Evolutionary conservation across 805 yeast genomes (phyloP), one percentile per base, ranked within the genome.

Genomic region (Monosporozyma aerobia): DNA sequence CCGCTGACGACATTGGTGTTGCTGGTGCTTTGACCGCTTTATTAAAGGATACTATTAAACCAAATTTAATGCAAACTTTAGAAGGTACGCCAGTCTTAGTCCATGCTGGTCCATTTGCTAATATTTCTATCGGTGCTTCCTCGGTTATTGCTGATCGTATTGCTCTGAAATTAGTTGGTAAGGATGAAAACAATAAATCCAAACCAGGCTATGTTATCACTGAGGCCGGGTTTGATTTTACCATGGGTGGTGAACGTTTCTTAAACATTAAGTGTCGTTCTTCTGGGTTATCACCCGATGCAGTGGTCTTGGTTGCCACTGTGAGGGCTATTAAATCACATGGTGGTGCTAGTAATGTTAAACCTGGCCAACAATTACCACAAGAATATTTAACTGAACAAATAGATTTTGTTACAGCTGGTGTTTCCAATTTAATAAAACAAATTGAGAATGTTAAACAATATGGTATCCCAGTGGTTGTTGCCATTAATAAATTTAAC

Each of bases 171-270:
- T 80, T 92, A 61, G 90, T 95, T 16, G 94, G 94, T 62, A 77
- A 76, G 51, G 71, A 74, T 44, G 71, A 76, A 64, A 25, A 54
- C 16, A 52, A 47, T 8, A 49, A 52, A 16, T 14, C 53, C 3
- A 77, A 81, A 51, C 74, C 76, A 56, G 98, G 98, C 59, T 92
- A 80, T 67, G 98, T 90, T 52, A 88, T 92, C 56, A 92, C 99
- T 49, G 99, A 92, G 71, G 97, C 98, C 41, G 99, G 99, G 51
- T 92, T 92, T 73, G 98, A 92, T 72, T 92, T 94, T 77, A 92
- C 97, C 48, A 92, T 92, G 98, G 99, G 99, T 59, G 98, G 98
- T 61, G 99, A 92, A 76, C 80, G 98, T 64, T 92, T 92, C 74
- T 80, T 92, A 72, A 89, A 92, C 75, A 92, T 92, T 70, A 92